Conservation (phyloP, 2,329 filamentous ascomycete genomes). For the Diaporthe nobilis region DNA sequence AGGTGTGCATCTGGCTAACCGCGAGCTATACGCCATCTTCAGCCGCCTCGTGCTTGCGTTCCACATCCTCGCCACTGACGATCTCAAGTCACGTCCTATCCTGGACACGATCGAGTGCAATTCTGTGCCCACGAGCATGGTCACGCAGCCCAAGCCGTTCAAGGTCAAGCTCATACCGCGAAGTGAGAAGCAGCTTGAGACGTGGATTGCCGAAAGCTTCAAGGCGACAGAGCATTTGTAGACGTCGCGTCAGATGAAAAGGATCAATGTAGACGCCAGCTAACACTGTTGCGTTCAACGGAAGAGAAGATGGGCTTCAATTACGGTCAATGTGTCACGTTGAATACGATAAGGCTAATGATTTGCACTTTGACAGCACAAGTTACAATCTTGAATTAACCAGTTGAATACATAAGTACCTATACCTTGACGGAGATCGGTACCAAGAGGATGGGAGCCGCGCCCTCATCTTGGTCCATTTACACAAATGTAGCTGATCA, state of each 20-base stretch:
- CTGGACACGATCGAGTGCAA: slow-evolving; percentile 12
- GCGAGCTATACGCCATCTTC: slow-evolving; percentile 9
- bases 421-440: not conserved
- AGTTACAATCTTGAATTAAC: not conserved
- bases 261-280: not conserved
- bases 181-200: not conserved
- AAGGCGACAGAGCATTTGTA: slow-evolving; percentile 1
- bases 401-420: no score
- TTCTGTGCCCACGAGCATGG: slow-evolving; percentile 13
- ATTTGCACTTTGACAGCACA: not conserved
- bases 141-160: slow-evolving; percentile 11
- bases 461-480: no score
- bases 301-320: not conserved
- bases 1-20: not conserved
- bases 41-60: slow-evolving; percentile 8
- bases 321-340: not conserved
- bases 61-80: not conserved
- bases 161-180: not conserved
- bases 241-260: not conserved
- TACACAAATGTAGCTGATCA: not conserved
- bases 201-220: not conserved
- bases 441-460: not conserved
- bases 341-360: not conserved
- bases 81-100: not conserved
- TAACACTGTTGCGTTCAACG: not conserved